phyloP scores from a whole-genome alignment of 108 stramenopile species.

The Mayamaea pseudoterrestris region DNA sequence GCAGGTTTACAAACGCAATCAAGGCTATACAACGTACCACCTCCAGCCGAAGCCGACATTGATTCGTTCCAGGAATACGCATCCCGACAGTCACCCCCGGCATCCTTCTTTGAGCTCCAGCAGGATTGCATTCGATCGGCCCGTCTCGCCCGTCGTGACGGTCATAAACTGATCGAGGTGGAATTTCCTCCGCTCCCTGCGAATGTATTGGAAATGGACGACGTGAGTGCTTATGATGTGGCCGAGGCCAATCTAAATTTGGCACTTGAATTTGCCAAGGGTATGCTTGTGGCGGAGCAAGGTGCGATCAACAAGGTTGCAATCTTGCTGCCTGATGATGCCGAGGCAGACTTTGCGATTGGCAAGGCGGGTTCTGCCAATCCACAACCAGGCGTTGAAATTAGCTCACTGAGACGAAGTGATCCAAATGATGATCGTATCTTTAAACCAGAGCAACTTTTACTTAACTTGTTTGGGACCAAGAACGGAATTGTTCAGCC shows the following conservation, averaged over 20 bases:
- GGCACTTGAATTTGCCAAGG: slow-evolving; percentile 73
- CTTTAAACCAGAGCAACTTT: slow-evolving; percentile 76
- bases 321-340: slow-evolving; percentile 70
- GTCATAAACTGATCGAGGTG: slow-evolving; percentile 73
- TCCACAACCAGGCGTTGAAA: slow-evolving; percentile 47
- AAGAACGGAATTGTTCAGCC: slow-evolving; percentile 45
- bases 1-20: too few relatives aligned
- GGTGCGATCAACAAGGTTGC: slow-evolving; percentile 35
- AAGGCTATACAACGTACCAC: slow-evolving; percentile 32
- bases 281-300: slow-evolving; percentile 37
- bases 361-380: slow-evolving; percentile 33
- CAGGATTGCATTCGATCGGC: slow-evolving; percentile 49
- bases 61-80: slow-evolving; percentile 42
- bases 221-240: slow-evolving; percentile 86
- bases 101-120: slow-evolving; percentile 66
- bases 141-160: slow-evolving; percentile 59
- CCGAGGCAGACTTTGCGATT: slow-evolving; percentile 56
- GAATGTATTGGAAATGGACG: slow-evolving; percentile 81
- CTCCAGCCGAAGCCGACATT: slow-evolving; percentile 26
- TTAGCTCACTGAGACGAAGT: slow-evolving; percentile 38
- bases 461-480: slow-evolving; percentile 73
- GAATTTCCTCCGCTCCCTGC: slow-evolving; percentile 89
- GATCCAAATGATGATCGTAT: slow-evolving; percentile 58
- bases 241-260: slow-evolving; percentile 85
- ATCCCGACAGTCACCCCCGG: slow-evolving; percentile 40